Evolutionary conservation across 177 flowering plant species (phyloP), one percentile per base, ranked within the genome.

Genomic region (Vitis hybrid): DNA sequence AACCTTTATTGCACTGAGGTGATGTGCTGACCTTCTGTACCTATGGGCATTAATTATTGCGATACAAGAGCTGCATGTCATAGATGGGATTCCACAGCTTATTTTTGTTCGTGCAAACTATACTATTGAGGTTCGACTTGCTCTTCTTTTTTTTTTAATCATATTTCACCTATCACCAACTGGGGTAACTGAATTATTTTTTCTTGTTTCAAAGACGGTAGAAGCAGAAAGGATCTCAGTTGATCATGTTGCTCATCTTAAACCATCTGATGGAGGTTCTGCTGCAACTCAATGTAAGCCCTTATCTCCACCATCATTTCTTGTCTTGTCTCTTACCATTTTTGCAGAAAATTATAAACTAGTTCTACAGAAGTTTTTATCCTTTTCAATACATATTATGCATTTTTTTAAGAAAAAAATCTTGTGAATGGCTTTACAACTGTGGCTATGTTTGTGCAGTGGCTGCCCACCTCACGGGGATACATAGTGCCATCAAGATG

Each of bases 391-490:
- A 7, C 6, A 39, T 39, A 39, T 39, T 39, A 39, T 6, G 45
- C 45, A 39, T 39, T 7, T 39, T 39, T 39, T 39, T 5, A 7
- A 39, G 8, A 39, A 4, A 39, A 39, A 39, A 39, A 51, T 39
- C 14, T 65, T 21, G 29, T 52, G 19, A 51, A 22, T 3, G 15
- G 55, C 29, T 26, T 55, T 12, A 19, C 19, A 31, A 13, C 8
- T 16, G 1, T 60, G 14, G 45, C 29, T 53, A 19, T 75, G 18
- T 60, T 11, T 72, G 56, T 83, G 80, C 85, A 91, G 97, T 94
- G 99, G 99, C 99, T 76, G 98, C 98, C 73, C 98, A 95, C 74
- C 96, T 95, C 63, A 91, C 99, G 0, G 96, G 98, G 31, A 91
- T 88, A 61, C 97, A 95, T 71, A 93, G 96, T 78, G 98, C 99